Conservation (phyloP, 2,329 filamentous ascomycete species). For the Sporothrix inflata region DNA sequence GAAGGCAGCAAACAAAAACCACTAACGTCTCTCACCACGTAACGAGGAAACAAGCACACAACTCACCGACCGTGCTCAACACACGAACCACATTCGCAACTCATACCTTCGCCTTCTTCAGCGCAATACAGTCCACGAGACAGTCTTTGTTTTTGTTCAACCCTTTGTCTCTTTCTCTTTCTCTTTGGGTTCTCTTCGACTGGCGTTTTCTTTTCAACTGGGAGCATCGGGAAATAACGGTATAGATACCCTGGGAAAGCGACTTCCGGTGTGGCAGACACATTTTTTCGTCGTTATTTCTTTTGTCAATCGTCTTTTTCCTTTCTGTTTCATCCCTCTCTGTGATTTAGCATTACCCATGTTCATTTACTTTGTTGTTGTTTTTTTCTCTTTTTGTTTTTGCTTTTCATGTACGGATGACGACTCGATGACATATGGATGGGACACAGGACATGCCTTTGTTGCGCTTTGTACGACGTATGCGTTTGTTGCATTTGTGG, state of each 20-base stretch:
- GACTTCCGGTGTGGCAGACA: conserved; percentile 9
- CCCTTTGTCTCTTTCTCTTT: not conserved
- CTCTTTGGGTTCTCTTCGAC: not conserved
- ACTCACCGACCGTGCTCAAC: not conserved
- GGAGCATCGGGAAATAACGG: conserved; percentile 22
- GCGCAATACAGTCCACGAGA: no score
- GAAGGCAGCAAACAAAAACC: not conserved
- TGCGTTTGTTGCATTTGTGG: not conserved
- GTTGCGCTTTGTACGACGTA: not conserved
- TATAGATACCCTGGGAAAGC: conserved; percentile 26
- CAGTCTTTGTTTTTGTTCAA: not conserved
- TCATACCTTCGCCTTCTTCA: not conserved
- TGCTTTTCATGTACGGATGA: not conserved
- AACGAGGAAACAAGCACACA: not conserved
- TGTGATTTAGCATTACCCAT: not conserved
- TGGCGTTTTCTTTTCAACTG: conserved; percentile 5
- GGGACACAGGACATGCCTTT: conserved; percentile 2
- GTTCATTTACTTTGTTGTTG: not conserved
- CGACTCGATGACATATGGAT: conserved; percentile 21
- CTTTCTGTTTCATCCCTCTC: not conserved
- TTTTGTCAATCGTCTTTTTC: not conserved
- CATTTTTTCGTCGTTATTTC: not conserved
- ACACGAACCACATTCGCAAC: not conserved
- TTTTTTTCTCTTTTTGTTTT: not conserved
- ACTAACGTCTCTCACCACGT: not conserved